These are phyloP conservation scores for Pythium oligandrum DNA, from an alignment of 352 stramenopile species.

Conservation along the genomic window DNA sequence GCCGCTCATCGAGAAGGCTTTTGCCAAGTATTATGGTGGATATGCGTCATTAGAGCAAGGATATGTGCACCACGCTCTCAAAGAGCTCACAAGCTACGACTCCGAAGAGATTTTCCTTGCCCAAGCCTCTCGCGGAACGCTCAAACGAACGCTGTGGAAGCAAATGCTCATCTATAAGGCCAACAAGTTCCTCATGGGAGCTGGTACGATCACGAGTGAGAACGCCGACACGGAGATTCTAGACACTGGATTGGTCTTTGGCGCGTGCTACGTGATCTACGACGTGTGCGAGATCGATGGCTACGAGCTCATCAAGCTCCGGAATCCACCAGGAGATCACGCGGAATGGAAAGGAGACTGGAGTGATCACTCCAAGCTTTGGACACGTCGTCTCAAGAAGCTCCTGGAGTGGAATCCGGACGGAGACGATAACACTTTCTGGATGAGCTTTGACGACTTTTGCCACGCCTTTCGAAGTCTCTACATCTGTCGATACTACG, in stretches of 20 bases:
- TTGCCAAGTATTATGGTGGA: conserved; percentile 90
- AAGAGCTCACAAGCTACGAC: conserved; percentile 82
- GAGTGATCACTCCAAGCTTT: conserved; percentile 88
- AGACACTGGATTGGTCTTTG: conserved; percentile 89
- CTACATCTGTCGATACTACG: conserved; percentile 92
- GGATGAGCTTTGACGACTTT: conserved; percentile 95
- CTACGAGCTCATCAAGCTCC: conserved; percentile 84
- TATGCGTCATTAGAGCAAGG: conserved; percentile 82
- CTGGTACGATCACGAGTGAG: conserved; percentile 79
- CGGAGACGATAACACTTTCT: conserved; percentile 90
- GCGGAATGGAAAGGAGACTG: conserved; percentile 92
- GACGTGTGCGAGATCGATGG: conserved; percentile 84
- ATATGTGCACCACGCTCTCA: conserved; percentile 90
- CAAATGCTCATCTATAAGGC: conserved; percentile 76
- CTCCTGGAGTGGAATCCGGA: conserved; percentile 60
- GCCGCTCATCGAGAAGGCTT: conserved; percentile 90
- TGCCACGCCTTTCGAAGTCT: conserved; percentile 87
- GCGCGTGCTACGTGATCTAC: conserved; percentile 90
- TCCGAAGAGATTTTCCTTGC: conserved; percentile 88
- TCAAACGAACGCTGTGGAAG: conserved; percentile 90
- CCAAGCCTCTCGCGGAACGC: conserved; percentile 69
- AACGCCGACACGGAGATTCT: conserved; percentile 85
- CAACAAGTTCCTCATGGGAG: conserved; percentile 91
- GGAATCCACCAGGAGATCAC: conserved; percentile 91
- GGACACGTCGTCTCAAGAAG: conserved; percentile 86